phyloP scores from a whole-genome alignment of 2,329 filamentous ascomycete species.

The Botrytis porri region DNA sequence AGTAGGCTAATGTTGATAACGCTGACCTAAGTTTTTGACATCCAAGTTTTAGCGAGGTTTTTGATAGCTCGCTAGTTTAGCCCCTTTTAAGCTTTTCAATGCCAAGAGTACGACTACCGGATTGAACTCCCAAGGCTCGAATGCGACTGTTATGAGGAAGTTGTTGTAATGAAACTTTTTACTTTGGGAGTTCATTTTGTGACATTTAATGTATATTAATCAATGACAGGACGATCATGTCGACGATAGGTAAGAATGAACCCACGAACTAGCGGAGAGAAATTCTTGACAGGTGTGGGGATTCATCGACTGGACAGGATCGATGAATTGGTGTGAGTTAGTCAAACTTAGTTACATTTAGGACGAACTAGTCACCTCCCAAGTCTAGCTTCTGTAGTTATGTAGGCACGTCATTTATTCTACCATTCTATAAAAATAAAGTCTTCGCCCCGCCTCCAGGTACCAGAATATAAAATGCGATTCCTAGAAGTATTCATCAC shows the following conservation, averaged over 20 bases:
- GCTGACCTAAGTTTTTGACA: not conserved
- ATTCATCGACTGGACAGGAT: not conserved
- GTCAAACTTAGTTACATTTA: not conserved
- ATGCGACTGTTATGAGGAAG: not conserved
- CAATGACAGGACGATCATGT: not conserved
- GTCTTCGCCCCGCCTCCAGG: not conserved
- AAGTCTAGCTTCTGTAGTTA: not conserved
- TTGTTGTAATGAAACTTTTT: fast-evolving
- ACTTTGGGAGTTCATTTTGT: fast-evolving
- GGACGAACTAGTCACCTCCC: not conserved
- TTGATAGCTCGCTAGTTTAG: not conserved
- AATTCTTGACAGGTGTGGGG: not conserved
- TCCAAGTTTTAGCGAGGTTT: not conserved
- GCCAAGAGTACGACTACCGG: not conserved
- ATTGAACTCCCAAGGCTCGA: not conserved
- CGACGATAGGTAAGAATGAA: not conserved
- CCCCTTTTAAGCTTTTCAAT: not conserved
- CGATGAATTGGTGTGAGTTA: not conserved
- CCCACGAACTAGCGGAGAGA: not conserved
- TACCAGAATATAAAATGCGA: not conserved
- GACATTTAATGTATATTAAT: not conserved
- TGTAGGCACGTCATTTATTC: not conserved
- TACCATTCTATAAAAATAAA: not conserved
- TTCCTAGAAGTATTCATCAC: not conserved
- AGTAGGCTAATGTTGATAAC: not conserved